Percentiles rank a stretch among this genome's conserved stretches.
Evolutionary conservation across 2,329 filamentous ascomycete genomes (phyloP).

Genomic region (Fusarium sp.): DNA sequence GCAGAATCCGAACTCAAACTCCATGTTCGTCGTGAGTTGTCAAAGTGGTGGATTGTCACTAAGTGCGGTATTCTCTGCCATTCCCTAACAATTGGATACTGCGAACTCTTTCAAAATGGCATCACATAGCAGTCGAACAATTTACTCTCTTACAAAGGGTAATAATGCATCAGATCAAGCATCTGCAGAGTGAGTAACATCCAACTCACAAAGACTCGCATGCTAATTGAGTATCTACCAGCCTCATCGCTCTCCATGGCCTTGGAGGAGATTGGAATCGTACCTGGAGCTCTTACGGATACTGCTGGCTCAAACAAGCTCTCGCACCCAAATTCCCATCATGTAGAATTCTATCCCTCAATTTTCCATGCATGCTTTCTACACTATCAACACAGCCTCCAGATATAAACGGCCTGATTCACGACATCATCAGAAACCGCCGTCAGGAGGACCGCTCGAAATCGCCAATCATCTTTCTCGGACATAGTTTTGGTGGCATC

Average conservation of each 20-base stretch:
- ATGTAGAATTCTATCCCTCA: neutral
- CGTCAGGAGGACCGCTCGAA: neutral
- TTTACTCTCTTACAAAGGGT: neutral
- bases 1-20: neutral
- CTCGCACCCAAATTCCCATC: neutral
- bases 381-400: neutral
- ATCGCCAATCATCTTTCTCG: neutral
- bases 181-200: neutral
- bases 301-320: neutral
- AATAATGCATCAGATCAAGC: neutral
- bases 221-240: neutral
- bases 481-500: neutral
- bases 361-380: neutral
- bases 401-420: neutral
- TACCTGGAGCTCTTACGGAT: constrained; percentile 1
- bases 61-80: neutral
- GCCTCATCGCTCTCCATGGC: neutral
- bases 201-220: neutral
- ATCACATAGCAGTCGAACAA: neutral
- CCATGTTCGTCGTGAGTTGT: neutral
- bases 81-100: neutral
- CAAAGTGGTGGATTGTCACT: neutral
- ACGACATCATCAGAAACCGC: neutral
- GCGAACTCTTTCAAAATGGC: neutral
- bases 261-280: neutral